Evolutionary conservation across 192 early-diverging fungal genomes (phyloP).

Genomic region (Linderina pennispora): DNA sequence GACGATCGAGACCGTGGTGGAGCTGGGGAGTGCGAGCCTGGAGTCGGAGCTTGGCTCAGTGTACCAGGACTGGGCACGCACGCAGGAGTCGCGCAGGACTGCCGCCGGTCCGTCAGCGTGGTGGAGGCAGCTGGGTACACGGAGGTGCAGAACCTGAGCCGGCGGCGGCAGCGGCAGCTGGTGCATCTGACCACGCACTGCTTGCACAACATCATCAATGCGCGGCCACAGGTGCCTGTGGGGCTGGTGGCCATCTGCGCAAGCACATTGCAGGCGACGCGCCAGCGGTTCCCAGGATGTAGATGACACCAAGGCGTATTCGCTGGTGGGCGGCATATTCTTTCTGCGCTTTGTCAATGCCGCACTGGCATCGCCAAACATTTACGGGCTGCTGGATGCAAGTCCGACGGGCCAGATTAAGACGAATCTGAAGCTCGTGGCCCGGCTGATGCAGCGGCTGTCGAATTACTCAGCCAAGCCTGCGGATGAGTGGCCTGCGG

Average conservation of each 20-base stretch:
- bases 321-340: conserved; percentile 40
- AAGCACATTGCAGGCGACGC: conserved; percentile 21
- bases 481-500: conserved; percentile 32
- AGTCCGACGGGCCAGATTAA: conserved; percentile 13
- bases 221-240: conserved; percentile 17
- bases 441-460: conserved; percentile 33
- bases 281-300: conserved; percentile 20
- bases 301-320: conserved; percentile 21
- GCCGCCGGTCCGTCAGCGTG: conserved; percentile 18
- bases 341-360: conserved; percentile 42
- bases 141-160: conserved; percentile 43
- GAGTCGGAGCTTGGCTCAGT: conserved; percentile 27
- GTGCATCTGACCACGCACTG: conserved; percentile 32
- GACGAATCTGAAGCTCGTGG: conserved; percentile 34
- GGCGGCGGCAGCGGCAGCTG: conserved; percentile 31
- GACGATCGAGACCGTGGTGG: conserved; percentile 28
- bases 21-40: conserved; percentile 24
- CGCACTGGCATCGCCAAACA: conserved; percentile 28
- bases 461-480: conserved; percentile 36
- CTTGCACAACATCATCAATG: conserved; percentile 24
- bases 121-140: conserved; percentile 39
- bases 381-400: conserved; percentile 27
- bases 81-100: conserved; percentile 8
- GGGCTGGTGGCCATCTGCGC: conserved; percentile 33
- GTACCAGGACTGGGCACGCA: conserved; percentile 42